Evolutionary conservation across 345 rosid genomes (phyloP).

Genomic region (Hibiscus trionum): DNA sequence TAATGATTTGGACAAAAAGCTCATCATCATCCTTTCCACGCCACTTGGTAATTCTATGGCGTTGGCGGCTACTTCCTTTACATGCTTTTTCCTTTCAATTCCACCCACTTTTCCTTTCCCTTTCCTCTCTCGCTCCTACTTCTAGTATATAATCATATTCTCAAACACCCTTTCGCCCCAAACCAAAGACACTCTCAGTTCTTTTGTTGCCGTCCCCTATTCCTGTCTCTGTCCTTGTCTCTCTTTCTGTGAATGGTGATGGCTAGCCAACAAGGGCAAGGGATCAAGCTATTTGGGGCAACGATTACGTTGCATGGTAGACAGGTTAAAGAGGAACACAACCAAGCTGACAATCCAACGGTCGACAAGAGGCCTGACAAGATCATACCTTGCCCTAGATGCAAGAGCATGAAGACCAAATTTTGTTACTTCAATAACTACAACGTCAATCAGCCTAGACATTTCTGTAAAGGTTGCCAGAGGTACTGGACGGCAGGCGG

Average conservation of each 20-base stretch:
- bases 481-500: slow-evolving; percentile 99
- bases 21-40: slow-evolving; percentile 45
- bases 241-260: slow-evolving; percentile 17
- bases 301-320: slow-evolving; percentile 58
- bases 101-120: not conserved
- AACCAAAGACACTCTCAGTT: not conserved
- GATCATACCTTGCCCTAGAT: slow-evolving; percentile 88
- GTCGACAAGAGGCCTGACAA: slow-evolving; percentile 71
- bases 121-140: not conserved
- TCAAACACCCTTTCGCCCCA: slow-evolving; percentile 14
- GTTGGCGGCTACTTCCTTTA: slow-evolving; percentile 18
- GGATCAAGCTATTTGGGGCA: slow-evolving; percentile 81
- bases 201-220: not conserved
- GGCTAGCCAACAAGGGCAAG: slow-evolving; percentile 45
- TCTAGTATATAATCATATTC: not conserved
- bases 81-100: not conserved
- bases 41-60: slow-evolving; percentile 26
- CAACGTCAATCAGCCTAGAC: slow-evolving; percentile 97
- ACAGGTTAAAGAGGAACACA: slow-evolving; percentile 32
- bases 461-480: slow-evolving; percentile 94
- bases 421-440: slow-evolving; percentile 96
- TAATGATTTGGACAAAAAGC: slow-evolving; percentile 56
- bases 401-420: slow-evolving; percentile 94
- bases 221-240: not conserved
- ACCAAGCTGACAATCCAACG: slow-evolving; percentile 26